A percentile compares a stretch with the other conserved stretches of the same genome.
These are phyloP conservation scores for Vitis riparia DNA, from an alignment of 164 flowering plant genomes.

Conservation along the genomic window DNA sequence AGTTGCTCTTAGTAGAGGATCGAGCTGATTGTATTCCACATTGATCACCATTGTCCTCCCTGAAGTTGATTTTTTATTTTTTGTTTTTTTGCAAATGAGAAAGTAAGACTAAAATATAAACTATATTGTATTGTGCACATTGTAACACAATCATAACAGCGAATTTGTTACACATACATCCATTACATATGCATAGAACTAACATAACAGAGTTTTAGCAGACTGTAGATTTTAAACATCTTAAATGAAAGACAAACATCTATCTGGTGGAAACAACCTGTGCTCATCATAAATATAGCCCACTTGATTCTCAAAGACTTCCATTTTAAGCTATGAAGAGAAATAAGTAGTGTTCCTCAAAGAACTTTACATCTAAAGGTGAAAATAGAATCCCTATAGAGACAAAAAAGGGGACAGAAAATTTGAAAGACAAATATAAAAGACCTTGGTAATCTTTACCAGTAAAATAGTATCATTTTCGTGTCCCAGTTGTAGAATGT, in stretches of 20 bases:
- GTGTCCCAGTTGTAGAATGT: not conserved
- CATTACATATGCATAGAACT: not conserved
- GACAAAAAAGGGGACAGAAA: not conserved
- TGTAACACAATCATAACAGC: no score
- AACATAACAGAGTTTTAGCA: not conserved
- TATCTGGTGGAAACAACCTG: not conserved
- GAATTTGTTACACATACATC: not conserved
- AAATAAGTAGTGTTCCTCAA: not conserved
- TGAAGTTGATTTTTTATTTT: slow-evolving; percentile 16
- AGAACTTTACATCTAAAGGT: not conserved
- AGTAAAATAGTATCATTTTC: not conserved
- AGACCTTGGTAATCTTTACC: not conserved
- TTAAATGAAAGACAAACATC: not conserved
- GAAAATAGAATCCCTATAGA: not conserved
- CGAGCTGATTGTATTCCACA: slow-evolving; percentile 99
- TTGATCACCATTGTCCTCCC: slow-evolving; percentile 98
- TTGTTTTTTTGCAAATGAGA: not conserved
- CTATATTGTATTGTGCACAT: not conserved
- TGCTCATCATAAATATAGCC: not conserved
- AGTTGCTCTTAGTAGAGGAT: slow-evolving; percentile 89
- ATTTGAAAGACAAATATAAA: not conserved
- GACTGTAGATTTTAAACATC: not conserved
- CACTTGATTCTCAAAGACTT: not conserved
- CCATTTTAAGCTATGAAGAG: no score
- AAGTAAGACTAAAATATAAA: not conserved